These are phyloP conservation scores for Oryza punctata DNA, from an alignment of 176 grass and related monocot genomes.

Conservation along the genomic window DNA sequence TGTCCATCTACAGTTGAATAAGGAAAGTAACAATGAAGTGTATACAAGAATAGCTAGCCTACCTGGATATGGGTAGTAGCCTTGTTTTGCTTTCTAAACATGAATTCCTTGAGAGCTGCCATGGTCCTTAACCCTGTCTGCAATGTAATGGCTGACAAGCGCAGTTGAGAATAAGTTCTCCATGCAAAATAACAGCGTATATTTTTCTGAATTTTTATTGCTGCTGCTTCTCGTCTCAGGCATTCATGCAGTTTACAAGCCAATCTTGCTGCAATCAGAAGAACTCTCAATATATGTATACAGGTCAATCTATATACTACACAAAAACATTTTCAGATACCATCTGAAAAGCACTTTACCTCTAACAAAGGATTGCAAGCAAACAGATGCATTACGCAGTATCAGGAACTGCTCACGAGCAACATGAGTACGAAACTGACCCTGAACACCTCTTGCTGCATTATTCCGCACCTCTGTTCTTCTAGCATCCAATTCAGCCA, in stretches of 20 bases:
- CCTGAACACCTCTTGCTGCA: constrained; percentile 79
- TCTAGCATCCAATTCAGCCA: constrained; percentile 97
- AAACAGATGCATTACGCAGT: constrained; percentile 52
- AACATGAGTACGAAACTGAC: constrained; percentile 76
- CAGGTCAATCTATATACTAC: constrained; percentile 27
- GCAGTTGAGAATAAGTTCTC: constrained; percentile 63
- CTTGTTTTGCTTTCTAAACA: constrained; percentile 75
- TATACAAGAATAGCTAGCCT: constrained; percentile 20
- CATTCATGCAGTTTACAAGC: constrained; percentile 64
- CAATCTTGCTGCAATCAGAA: constrained; percentile 69
- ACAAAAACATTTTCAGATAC: background rate
- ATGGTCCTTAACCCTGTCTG: constrained; percentile 77
- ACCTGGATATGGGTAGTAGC: constrained; percentile 82
- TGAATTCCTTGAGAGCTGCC: constrained; percentile 66
- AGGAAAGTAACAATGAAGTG: constrained; percentile 31
- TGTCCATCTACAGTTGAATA: constrained; percentile 22
- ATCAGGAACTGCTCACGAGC: constrained; percentile 77
- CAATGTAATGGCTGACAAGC: constrained; percentile 62
- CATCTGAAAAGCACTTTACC: constrained; percentile 50
- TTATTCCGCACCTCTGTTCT: constrained; percentile 84
- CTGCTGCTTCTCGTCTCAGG: constrained; percentile 79
- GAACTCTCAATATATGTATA: constrained; percentile 46
- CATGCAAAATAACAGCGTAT: constrained; percentile 64
- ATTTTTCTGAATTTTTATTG: constrained; percentile 87
- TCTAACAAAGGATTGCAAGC: constrained; percentile 76